Evolutionary conservation across 1,139 yeast genomes (phyloP).

Genomic region (Oligophagozyma castellii): DNA sequence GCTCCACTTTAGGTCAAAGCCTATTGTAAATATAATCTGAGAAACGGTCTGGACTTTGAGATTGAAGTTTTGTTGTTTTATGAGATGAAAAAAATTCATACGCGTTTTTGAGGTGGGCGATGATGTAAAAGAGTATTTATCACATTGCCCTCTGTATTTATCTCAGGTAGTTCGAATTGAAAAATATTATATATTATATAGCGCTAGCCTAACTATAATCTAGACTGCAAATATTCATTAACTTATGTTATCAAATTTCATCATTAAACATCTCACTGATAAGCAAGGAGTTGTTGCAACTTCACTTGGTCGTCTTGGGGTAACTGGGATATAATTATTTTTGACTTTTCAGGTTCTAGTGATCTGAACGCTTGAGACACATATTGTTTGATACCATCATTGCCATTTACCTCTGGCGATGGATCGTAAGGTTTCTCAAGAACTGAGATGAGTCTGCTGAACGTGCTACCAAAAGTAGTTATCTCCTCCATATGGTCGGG

Average conservation of each 20-base stretch:
- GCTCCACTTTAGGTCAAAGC: too few relatives aligned
- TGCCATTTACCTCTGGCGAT: slow-evolving; percentile 32
- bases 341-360: slow-evolving; percentile 18
- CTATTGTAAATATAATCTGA: too few relatives aligned
- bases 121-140: too few relatives aligned
- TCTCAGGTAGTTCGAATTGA: too few relatives aligned
- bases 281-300: slow-evolving; percentile 19
- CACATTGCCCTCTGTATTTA: too few relatives aligned
- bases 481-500: slow-evolving; percentile 29
- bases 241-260: neutral
- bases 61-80: too few relatives aligned
- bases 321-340: slow-evolving; percentile 24
- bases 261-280: slow-evolving; percentile 19
- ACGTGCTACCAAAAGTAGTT: slow-evolving; percentile 72
- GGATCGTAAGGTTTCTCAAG: slow-evolving; percentile 58
- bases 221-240: too few relatives aligned
- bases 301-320: slow-evolving; percentile 27
- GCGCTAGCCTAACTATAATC: too few relatives aligned
- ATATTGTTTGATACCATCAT: slow-evolving; percentile 26
- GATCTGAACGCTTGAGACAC: slow-evolving; percentile 27
- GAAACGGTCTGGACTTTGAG: too few relatives aligned
- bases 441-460: slow-evolving; percentile 58
- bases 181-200: too few relatives aligned
- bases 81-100: too few relatives aligned
- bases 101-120: too few relatives aligned